Conservation (phyloP, 2,329 filamentous ascomycete genomes). For the Lizonia empirigonia region DNA sequence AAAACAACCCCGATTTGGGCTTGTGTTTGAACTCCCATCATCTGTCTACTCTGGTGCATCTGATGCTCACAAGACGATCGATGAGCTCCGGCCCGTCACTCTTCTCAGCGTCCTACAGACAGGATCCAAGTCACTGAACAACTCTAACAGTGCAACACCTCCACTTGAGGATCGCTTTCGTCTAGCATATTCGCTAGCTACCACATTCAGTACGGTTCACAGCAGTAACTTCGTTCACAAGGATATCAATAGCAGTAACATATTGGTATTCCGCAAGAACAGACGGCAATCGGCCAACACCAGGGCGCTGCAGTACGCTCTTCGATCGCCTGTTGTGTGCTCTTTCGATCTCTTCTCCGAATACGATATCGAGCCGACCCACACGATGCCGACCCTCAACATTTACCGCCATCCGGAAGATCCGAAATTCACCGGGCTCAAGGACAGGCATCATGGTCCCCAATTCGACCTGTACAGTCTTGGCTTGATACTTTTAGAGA, state of each 20-base stretch:
- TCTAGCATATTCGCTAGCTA: conserved; percentile 72
- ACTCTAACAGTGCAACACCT: conserved; percentile 49
- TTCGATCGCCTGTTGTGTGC: conserved; percentile 71
- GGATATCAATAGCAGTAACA: conserved; percentile 69
- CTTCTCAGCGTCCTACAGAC: conserved; percentile 56
- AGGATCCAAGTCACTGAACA: conserved; percentile 51
- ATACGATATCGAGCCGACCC: conserved; percentile 54
- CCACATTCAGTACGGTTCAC: conserved; percentile 76
- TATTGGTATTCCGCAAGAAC: conserved; percentile 65
- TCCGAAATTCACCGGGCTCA: conserved; percentile 44
- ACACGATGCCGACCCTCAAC: conserved; percentile 53
- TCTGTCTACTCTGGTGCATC: conserved; percentile 52
- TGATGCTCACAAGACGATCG: conserved; percentile 58
- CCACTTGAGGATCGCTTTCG: conserved; percentile 77
- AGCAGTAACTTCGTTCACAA: conserved; percentile 72
- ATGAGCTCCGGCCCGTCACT: conserved; percentile 51
- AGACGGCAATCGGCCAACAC: conserved; percentile 54
- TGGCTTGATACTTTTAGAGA: conserved; percentile 73
- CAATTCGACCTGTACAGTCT: conserved; percentile 73
- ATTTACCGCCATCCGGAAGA: conserved; percentile 72
- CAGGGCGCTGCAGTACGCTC: conserved; percentile 55
- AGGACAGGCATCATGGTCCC: conserved; percentile 34
- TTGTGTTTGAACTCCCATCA: conserved; percentile 75
- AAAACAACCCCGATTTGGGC: conserved; percentile 69
- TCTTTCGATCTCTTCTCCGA: conserved; percentile 76